phyloP scores from a whole-genome alignment of 2,329 filamentous ascomycete genomes.

The Zymoseptoria pseudotritici region DNA sequence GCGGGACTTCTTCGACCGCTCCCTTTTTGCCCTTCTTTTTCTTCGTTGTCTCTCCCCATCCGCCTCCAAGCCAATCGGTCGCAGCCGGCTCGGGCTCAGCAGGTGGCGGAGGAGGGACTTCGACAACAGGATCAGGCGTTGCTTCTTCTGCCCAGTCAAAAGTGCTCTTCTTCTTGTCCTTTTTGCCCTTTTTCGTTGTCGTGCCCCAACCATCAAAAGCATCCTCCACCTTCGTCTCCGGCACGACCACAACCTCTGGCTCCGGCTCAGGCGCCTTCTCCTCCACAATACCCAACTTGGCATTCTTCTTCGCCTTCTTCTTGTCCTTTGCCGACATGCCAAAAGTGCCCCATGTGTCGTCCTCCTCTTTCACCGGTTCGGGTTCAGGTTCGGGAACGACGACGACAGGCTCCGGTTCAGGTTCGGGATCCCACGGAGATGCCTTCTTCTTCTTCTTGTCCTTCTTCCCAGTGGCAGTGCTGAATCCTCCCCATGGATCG shows the following conservation, averaged over 20 bases:
- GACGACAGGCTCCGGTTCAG: conserved; percentile 28
- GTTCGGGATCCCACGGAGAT: conserved; percentile 17
- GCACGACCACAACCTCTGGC: conserved; percentile 6
- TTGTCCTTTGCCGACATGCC: conserved; percentile 36
- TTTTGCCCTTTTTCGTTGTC: conserved; percentile 23
- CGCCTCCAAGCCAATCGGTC: conserved; percentile 22
- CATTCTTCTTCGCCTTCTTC: conserved; percentile 44
- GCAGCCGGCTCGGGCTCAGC: conserved; percentile 31
- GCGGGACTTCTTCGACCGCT: conserved; percentile 17
- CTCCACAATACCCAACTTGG: conserved; percentile 30
- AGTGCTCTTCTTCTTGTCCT: conserved; percentile 37
- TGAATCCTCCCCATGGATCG: conserved; percentile 29
- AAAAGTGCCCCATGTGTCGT: conserved; percentile 28
- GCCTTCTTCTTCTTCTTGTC: conserved; percentile 37
- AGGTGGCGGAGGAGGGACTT: conserved; percentile 20
- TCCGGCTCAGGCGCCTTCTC: conserved; percentile 16
- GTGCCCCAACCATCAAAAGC: conserved; percentile 20
- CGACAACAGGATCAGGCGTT: conserved; percentile 12
- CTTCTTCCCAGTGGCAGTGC: conserved; percentile 24
- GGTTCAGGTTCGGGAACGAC: conserved; percentile 31
- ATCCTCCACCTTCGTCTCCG: conserved; percentile 15
- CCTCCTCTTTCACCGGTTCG: conserved; percentile 32
- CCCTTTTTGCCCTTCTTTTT: conserved; percentile 27
- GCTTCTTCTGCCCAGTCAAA: conserved; percentile 29
- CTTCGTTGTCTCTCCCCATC: conserved; percentile 24